Conservation (phyloP, 1,284 basidiomycete species). For the Cystobasidium slooffiae region DNA sequence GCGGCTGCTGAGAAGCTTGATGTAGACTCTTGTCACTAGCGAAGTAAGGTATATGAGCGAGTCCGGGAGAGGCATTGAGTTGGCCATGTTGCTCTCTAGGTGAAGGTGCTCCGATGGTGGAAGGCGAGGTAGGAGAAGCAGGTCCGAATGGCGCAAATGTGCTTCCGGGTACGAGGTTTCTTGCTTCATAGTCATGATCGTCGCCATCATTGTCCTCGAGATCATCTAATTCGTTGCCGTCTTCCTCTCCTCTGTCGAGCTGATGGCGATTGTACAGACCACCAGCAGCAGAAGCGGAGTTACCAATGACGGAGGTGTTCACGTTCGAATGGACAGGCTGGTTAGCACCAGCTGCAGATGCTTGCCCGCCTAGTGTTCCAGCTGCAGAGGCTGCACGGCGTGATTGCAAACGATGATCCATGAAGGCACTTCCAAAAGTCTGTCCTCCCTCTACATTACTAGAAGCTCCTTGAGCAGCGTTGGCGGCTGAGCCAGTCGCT, state of each 20-base stretch:
- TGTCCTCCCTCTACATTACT: not conserved
- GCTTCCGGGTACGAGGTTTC: conserved; percentile 1
- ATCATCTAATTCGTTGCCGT: not conserved
- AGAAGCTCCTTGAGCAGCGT: not conserved
- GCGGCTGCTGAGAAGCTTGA: conserved; percentile 5
- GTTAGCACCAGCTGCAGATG: not conserved
- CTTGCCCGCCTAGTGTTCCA: not conserved
- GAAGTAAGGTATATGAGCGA: conserved; percentile 37
- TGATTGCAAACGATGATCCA: conserved; percentile 52
- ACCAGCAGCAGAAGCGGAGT: conserved; percentile 15
- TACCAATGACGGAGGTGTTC: conserved; percentile 35
- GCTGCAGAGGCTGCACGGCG: conserved; percentile 37
- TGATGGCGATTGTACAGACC: conserved; percentile 31
- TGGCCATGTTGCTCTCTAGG: not conserved
- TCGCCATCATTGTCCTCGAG: not conserved
- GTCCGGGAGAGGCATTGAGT: conserved; percentile 4
- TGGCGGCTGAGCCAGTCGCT: conserved; percentile 1
- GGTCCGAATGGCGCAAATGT: conserved; percentile 46
- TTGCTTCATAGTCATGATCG: not conserved
- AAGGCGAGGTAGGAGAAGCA: conserved; percentile 11
- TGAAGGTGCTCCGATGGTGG: conserved; percentile 20
- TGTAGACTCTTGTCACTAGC: conserved; percentile 3
- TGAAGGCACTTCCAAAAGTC: conserved; percentile 44
- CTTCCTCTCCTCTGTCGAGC: conserved; percentile 14
- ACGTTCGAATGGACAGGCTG: conserved; percentile 14